These are phyloP conservation scores for Nannizziopsis arthrosporioides DNA, from an alignment of 2,329 filamentous ascomycete species.

Conservation along the genomic window DNA sequence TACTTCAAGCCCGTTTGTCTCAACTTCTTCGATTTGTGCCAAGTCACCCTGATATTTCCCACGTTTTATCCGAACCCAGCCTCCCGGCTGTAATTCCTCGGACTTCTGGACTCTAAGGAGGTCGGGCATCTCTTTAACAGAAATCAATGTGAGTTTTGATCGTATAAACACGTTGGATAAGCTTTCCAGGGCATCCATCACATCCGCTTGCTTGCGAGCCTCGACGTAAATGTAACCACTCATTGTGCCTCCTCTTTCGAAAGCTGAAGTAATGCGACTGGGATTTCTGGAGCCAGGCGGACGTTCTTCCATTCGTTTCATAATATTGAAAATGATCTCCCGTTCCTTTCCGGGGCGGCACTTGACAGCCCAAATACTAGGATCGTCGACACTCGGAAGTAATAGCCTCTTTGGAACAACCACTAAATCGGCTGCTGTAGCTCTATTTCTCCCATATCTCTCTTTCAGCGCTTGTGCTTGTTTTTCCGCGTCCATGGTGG, in stretches of 20 bases:
- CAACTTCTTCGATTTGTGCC: slow-evolving; percentile 83
- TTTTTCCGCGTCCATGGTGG: slow-evolving; percentile 85
- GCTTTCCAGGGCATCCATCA: slow-evolving; percentile 68
- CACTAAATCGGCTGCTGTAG: slow-evolving; percentile 55
- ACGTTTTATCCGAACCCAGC: slow-evolving; percentile 79
- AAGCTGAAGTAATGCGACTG: slow-evolving; percentile 74
- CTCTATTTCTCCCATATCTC: slow-evolving; percentile 70
- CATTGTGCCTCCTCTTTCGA: slow-evolving; percentile 82
- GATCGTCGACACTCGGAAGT: slow-evolving; percentile 86
- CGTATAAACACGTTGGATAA: slow-evolving; percentile 84
- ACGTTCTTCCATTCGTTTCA: slow-evolving; percentile 77
- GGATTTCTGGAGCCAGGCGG: slow-evolving; percentile 61
- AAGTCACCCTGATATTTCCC: slow-evolving; percentile 79
- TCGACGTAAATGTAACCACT: slow-evolving; percentile 93
- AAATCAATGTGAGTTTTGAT: slow-evolving; percentile 74
- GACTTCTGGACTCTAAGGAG: slow-evolving; percentile 83
- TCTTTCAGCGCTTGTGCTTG: slow-evolving; percentile 77
- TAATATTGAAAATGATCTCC: slow-evolving; percentile 77
- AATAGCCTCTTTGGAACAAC: slow-evolving; percentile 76
- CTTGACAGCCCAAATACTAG: slow-evolving; percentile 86
- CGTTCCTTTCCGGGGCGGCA: slow-evolving; percentile 93
- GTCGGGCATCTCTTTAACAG: slow-evolving; percentile 96
- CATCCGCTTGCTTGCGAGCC: slow-evolving; percentile 74
- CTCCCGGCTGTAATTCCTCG: slow-evolving; percentile 69
- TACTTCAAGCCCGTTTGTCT: slow-evolving; percentile 82